A percentile compares a stretch with the other conserved stretches of the same genome.
phyloP scores from a whole-genome alignment of 352 stramenopile species.

The Globisporangium iwayamae region DNA sequence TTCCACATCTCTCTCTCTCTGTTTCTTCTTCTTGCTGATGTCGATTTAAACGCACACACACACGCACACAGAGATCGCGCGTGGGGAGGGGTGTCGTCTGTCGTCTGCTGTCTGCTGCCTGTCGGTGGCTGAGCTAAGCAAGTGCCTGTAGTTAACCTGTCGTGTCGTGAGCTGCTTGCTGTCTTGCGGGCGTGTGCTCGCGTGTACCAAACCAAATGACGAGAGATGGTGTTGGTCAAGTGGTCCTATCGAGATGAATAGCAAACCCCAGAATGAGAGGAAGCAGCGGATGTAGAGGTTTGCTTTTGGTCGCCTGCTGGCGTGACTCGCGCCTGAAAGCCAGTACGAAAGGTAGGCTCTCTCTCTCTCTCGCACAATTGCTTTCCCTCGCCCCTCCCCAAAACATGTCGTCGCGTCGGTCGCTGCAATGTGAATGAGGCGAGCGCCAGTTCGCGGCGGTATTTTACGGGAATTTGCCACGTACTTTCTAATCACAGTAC shows the following conservation, averaged over 20 bases:
- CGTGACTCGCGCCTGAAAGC: slow-evolving; percentile 3
- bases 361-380: background rate
- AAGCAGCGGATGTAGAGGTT: slow-evolving; percentile 3
- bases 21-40: slow-evolving; percentile 1
- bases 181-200: slow-evolving; percentile 5
- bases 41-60: background rate
- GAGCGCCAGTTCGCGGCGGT: slow-evolving; percentile 2
- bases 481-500: background rate
- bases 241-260: slow-evolving; percentile 1
- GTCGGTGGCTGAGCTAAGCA: background rate
- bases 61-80: background rate
- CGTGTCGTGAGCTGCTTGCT: slow-evolving; percentile 7
- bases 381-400: slow-evolving; percentile 1
- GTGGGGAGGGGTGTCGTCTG: background rate
- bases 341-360: slow-evolving; percentile 2
- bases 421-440: background rate
- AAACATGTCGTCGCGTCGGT: background rate
- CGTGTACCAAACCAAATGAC: slow-evolving; percentile 21
- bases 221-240: slow-evolving; percentile 13
- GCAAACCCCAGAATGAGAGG: slow-evolving; percentile 18
- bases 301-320: background rate
- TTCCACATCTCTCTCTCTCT: slow-evolving; percentile 16
- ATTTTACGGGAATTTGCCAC: background rate
- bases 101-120: background rate
- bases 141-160: background rate